Evolutionary conservation across 139 green algal species (phyloP), one percentile per base, ranked within the genome.

Genomic region (Marvania coccoides): DNA sequence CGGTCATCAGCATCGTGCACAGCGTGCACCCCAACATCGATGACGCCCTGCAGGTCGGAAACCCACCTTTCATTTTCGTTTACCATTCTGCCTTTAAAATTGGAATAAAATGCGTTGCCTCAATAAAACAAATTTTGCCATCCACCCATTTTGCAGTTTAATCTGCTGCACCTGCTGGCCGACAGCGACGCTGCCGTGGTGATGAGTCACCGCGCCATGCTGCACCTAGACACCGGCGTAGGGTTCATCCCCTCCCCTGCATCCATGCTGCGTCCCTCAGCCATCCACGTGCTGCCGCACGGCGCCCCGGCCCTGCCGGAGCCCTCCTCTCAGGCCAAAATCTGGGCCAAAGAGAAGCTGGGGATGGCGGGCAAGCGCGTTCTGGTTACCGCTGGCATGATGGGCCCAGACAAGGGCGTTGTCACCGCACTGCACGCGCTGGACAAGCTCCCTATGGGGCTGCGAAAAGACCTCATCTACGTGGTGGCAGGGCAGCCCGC

Each of bases 361-460:
- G 57, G 57, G 38, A 29, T 63, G n/a, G 9, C 34, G 36, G 57
- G 57, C 23, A 46, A 47, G 37, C 9, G 5, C 9, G 57, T 63
- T 8, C 38, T 63, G 6, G 5, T 63, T 8, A 63, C 57, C 10
- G 9, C 36, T 47, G 57, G 57, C 4, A 39, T 42, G 10, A 29
- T 42, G 13, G 57, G 57, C 4, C 57, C 57, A 35, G 57, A 63
- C 14, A 63, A 63, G 57, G 57, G 57, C 9, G n/a, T 63, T 6
- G 38, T 39, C 9, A 24, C 31, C 15, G 57, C 38, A 34, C 14
- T 63, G 38, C 57, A 24, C 15, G 57, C 9, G 6, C 10, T 63
- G 14, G 37, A 29, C 15, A 5, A 19, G 4, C n/a, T 63, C 6
- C 28, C 57, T 14, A 47, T 34, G 6, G n/a, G 24, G 9, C 34